Evolutionary conservation across 1,284 basidiomycete species (phyloP).

Genomic region (Rhodofomes roseus): DNA sequence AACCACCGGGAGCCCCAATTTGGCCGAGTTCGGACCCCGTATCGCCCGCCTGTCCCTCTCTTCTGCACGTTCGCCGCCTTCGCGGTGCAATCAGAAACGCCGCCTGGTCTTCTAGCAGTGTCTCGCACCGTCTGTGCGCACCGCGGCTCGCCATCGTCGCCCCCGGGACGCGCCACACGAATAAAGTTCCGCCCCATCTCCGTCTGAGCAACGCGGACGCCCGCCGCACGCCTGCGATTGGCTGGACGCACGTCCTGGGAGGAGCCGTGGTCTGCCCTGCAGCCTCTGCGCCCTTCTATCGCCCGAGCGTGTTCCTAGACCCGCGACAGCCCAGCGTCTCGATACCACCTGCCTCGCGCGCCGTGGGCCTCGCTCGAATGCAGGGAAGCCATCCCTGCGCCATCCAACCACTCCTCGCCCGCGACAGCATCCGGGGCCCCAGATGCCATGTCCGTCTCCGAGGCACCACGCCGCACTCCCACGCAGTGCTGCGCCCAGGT

Average conservation of each 20-base stretch:
- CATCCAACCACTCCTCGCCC: neutral
- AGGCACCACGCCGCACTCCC: neutral
- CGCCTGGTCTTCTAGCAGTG: neutral
- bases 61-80: neutral
- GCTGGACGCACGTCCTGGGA: neutral
- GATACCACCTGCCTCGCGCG: neutral
- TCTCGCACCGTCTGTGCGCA: neutral
- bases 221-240: neutral
- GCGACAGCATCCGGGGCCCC: neutral
- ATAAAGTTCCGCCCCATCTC: slow-evolving; percentile 1
- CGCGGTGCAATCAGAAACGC: neutral
- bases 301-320: neutral
- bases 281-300: neutral
- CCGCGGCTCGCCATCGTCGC: neutral
- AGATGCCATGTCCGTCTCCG: neutral
- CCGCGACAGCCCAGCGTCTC: slow-evolving; percentile 1
- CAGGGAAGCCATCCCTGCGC: neutral
- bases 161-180: neutral
- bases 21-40: neutral
- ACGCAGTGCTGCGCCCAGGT: neutral
- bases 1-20: neutral
- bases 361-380: neutral
- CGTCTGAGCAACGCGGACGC: slow-evolving; percentile 1
- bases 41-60: neutral
- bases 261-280: neutral